Percentiles rank a stretch among this genome's conserved stretches.
These are phyloP conservation scores for Lentinula sp. DNA, from an alignment of 768 basidiomycete species.

Conservation along the genomic window DNA sequence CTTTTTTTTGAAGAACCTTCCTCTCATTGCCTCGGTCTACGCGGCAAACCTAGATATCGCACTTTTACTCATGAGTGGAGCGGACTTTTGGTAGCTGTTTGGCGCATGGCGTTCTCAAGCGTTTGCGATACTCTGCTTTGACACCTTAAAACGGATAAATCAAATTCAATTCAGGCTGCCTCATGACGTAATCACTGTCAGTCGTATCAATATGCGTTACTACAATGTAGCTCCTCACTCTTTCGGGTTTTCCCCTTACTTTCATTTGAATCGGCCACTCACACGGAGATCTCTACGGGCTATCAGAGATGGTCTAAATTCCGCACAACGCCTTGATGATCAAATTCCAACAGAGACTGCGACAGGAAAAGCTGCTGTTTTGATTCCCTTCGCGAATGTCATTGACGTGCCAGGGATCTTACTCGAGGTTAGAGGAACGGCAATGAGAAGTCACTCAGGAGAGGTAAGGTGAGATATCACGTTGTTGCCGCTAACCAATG, in stretches of 20 bases:
- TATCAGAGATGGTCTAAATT: slow-evolving; percentile 22
- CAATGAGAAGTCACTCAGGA: slow-evolving; percentile 67
- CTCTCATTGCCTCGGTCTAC: too few relatives aligned
- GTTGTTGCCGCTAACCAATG: not conserved
- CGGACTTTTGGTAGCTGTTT: too few relatives aligned
- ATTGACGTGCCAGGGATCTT: slow-evolving; percentile 58
- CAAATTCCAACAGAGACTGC: slow-evolving; percentile 3
- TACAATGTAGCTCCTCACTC: not conserved
- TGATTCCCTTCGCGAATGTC: slow-evolving; percentile 78
- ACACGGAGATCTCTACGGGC: slow-evolving; percentile 25
- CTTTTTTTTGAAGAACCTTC: not conserved
- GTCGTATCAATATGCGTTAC: not conserved
- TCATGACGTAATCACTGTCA: too few relatives aligned
- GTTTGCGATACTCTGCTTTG: not conserved
- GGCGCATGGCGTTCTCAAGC: not conserved
- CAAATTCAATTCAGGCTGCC: not conserved
- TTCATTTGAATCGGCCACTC: slow-evolving; percentile 26
- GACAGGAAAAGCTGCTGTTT: slow-evolving; percentile 53
- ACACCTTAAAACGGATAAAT: not conserved
- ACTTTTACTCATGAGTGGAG: too few relatives aligned
- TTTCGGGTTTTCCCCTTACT: not conserved
- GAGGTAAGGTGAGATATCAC: slow-evolving; percentile 60
- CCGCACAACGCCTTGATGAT: not conserved
- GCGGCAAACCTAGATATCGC: too few relatives aligned
- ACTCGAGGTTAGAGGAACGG: slow-evolving; percentile 63